Evolutionary conservation across 768 basidiomycete species (phyloP).

Genomic region (Gelatoporia subvermispora): DNA sequence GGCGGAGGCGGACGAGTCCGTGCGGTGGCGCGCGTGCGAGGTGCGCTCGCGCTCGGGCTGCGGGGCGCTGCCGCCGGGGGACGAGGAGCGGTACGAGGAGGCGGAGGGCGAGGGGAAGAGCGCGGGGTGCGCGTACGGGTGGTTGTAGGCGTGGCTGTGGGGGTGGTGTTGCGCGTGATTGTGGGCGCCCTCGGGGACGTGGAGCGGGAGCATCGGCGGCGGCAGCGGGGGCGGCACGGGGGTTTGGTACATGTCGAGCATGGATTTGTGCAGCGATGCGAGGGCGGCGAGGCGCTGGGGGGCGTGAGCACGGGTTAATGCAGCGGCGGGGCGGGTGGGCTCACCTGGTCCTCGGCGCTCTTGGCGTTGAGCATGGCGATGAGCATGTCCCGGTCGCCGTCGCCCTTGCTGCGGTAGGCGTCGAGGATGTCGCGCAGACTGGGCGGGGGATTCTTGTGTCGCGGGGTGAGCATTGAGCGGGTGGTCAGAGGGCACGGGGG

Average conservation of each 20-base stretch:
- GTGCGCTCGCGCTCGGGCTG: neutral
- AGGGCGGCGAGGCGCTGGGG: slow-evolving; percentile 65
- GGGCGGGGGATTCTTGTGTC: slow-evolving; percentile 72
- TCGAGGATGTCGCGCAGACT: slow-evolving; percentile 79
- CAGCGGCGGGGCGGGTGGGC: slow-evolving; percentile 1
- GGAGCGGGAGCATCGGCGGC: slow-evolving; percentile 10
- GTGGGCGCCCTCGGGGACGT: slow-evolving; percentile 7
- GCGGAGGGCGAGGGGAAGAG: slow-evolving; percentile 23
- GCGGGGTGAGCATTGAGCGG: neutral
- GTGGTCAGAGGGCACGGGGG: neutral
- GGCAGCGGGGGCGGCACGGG: slow-evolving; percentile 12
- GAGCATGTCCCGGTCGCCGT: slow-evolving; percentile 90
- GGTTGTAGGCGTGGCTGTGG: slow-evolving; percentile 2
- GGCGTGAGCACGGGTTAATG: slow-evolving; percentile 5
- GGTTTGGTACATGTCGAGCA: slow-evolving; percentile 54
- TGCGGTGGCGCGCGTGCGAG: slow-evolving; percentile 1
- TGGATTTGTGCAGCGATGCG: slow-evolving; percentile 62
- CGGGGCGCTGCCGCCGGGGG: slow-evolving; percentile 15
- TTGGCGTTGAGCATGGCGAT: slow-evolving; percentile 90
- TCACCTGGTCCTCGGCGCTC: slow-evolving; percentile 87
- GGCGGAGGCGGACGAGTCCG: slow-evolving; percentile 33
- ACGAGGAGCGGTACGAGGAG: slow-evolving; percentile 22
- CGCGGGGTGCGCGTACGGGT: slow-evolving; percentile 10
- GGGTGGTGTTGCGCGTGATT: slow-evolving; percentile 7
- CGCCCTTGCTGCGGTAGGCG: slow-evolving; percentile 81